phyloP scores from a whole-genome alignment of 345 rosid genomes.

The Linum lewisii region DNA sequence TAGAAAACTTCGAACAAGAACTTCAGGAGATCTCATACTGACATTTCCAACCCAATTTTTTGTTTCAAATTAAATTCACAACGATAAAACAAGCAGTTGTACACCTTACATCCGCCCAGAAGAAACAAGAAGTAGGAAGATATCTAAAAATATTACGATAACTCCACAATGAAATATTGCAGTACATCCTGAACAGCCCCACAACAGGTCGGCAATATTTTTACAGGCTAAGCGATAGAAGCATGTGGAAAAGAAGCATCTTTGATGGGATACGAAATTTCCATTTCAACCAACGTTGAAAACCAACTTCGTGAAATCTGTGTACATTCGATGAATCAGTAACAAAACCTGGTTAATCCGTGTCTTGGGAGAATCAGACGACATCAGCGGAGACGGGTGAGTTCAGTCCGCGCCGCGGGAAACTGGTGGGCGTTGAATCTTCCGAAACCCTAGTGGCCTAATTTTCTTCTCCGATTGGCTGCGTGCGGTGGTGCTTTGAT shows the following conservation, averaged over 20 bases:
- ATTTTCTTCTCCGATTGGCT: background rate
- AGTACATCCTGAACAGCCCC: too few species aligned
- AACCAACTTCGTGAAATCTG: background rate
- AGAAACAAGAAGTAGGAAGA: background rate
- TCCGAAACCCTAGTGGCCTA: conserved; percentile 29
- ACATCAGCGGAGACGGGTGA: conserved; percentile 28
- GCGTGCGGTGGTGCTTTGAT: background rate
- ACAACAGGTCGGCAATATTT: background rate
- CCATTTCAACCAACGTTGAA: background rate
- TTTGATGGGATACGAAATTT: background rate
- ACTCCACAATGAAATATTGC: background rate
- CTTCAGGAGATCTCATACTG: background rate
- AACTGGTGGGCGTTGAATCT: conserved; percentile 3
- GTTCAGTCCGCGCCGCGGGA: conserved; percentile 8
- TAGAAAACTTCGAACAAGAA: background rate
- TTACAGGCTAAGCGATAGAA: background rate
- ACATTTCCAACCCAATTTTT: background rate
- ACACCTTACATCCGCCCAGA: background rate
- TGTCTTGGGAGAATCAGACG: background rate
- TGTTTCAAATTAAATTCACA: background rate
- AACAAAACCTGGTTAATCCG: conserved; percentile 67
- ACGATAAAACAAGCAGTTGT: background rate
- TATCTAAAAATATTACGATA: background rate
- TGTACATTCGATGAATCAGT: background rate
- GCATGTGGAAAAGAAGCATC: background rate